These are phyloP conservation scores for Stemphylium beticola DNA, from an alignment of 2,329 filamentous ascomycete species.

Conservation along the genomic window DNA sequence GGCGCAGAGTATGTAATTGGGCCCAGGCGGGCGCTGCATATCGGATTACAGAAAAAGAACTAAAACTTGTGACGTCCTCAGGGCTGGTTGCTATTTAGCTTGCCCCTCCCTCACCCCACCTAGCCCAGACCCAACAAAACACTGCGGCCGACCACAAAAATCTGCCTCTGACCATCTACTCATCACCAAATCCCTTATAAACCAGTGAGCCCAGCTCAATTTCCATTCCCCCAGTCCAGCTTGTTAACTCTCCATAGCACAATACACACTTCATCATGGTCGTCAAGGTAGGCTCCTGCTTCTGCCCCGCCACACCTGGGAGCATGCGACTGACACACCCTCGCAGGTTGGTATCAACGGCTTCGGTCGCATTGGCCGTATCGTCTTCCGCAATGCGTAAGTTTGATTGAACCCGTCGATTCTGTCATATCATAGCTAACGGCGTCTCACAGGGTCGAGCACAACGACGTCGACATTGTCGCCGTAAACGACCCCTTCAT, in stretches of 20 bases:
- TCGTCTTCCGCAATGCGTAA: slow-evolving; percentile 97
- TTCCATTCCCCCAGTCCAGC: slow-evolving; percentile 9
- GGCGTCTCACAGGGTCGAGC: slow-evolving; percentile 68
- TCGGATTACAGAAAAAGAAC: slow-evolving; percentile 41
- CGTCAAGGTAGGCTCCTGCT: slow-evolving; percentile 51
- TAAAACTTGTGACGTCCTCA: slow-evolving; percentile 37
- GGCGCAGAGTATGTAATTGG: slow-evolving; percentile 36
- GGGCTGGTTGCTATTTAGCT: slow-evolving; percentile 26
- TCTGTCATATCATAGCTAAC: slow-evolving; percentile 23
- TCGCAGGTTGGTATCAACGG: slow-evolving; percentile 94
- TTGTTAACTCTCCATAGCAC: slow-evolving; percentile 29
- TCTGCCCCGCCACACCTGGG: slow-evolving; percentile 25
- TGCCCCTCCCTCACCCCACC: slow-evolving; percentile 40
- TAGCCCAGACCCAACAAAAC: slow-evolving; percentile 38
- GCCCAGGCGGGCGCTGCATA: slow-evolving; percentile 34
- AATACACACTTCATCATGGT: slow-evolving; percentile 50
- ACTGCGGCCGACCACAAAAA: slow-evolving; percentile 27
- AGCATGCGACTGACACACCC: slow-evolving; percentile 32
- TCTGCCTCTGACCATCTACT: slow-evolving; percentile 27
- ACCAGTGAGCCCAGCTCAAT: slow-evolving; percentile 25
- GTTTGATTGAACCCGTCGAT: slow-evolving; percentile 42
- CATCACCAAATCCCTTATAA: slow-evolving; percentile 27
- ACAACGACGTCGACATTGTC: slow-evolving; percentile 87
- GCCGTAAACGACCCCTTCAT: slow-evolving; percentile 99
- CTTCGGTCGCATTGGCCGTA: slow-evolving; percentile 99